Base-by-base conservation (phyloP, 2,329 filamentous ascomycete species). In the Fulvia fulva region DNA sequence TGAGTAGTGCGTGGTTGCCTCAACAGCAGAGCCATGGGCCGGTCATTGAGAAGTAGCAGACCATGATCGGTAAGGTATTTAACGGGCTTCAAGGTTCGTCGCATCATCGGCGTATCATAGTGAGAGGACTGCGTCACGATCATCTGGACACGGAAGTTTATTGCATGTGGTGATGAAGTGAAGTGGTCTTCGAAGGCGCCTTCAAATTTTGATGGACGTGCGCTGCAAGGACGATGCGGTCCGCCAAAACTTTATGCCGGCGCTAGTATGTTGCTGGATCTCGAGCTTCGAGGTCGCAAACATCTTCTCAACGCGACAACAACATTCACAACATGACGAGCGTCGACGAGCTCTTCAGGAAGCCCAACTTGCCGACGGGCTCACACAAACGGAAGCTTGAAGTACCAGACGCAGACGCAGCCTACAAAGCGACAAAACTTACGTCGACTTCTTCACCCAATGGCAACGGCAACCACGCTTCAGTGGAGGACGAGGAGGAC, bases 321-420 rank as follows among this genome's bases (percentile, higher is more conserved):
- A 19, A 8, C 16, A 30, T 43, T 14, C 7, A 19, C 56, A 62
- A 34, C 19, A 86, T 85, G 83, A 79, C 81, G 23, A 84, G 79
- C 69, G 80, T 86, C 63, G 83, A 86, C 69, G 83, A 86, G 46
- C 78, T 87, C 16, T 86, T 87, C 75, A 85, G 83, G 75, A 80
- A 81, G 71, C 79, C 81, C 0, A 74, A 73, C 34, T 71, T 78
- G 21, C 73, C 78, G 19, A 74, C 71, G 25, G 58, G 60, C 37
- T 64, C 63, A 1, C 58, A 61, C 54, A 87, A 87, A 71, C 83
- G 84, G 67, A 87, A 86, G 70, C 77, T 83, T 67, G 83, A 86
- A 58, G 73, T 78, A 62, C 69, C 78, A 57, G 73, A 78, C 68
- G 78, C 83, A 74, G 79, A 81, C 65, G 78, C 81, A 74, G 75